phyloP scores from a whole-genome alignment of 306 rosid genomes.

The Vigna trinervia region DNA sequence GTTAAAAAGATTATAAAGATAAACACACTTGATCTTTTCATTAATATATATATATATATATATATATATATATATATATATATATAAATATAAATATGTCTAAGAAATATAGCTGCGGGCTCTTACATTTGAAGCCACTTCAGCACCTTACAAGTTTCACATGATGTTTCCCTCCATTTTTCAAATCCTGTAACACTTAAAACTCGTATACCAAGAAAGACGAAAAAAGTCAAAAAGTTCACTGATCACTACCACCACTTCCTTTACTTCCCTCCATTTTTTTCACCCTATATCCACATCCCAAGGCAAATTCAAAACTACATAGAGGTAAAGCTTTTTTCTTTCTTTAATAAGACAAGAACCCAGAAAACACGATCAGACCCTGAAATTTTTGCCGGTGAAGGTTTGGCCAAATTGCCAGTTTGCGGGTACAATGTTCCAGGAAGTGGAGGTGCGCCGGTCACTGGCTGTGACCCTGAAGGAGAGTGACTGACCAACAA shows the following conservation, averaged over 20 bases:
- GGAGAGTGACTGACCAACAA: constrained; percentile 84
- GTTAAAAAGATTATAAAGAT: background rate
- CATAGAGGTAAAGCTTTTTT: background rate
- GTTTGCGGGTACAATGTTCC: constrained; percentile 66
- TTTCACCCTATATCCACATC: constrained; percentile 26
- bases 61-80: too few species aligned
- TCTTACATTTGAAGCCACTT: constrained; percentile 63
- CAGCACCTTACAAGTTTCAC: constrained; percentile 54
- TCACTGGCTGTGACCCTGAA: constrained; percentile 84
- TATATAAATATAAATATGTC: background rate
- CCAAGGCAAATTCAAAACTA: constrained; percentile 36
- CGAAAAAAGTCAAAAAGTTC: constrained; percentile 40
- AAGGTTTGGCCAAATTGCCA: constrained; percentile 94
- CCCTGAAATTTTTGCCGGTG: constrained; percentile 73
- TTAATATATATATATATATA: background rate
- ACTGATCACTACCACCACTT: constrained; percentile 38
- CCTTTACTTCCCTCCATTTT: constrained; percentile 6
- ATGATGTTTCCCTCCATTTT: constrained; percentile 40
- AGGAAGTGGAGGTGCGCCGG: constrained; percentile 70
- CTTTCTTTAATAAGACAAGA: background rate
- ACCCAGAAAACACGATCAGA: constrained; percentile 14
- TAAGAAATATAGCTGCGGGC: constrained; percentile 73
- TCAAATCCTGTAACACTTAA: constrained; percentile 29
- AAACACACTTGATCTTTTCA: background rate
- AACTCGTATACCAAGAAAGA: constrained; percentile 39